Evolutionary conservation across 2,329 filamentous ascomycete genomes (phyloP), one percentile per base, ranked within the genome.

Genomic region (Sclerotinia trifoliorum): DNA sequence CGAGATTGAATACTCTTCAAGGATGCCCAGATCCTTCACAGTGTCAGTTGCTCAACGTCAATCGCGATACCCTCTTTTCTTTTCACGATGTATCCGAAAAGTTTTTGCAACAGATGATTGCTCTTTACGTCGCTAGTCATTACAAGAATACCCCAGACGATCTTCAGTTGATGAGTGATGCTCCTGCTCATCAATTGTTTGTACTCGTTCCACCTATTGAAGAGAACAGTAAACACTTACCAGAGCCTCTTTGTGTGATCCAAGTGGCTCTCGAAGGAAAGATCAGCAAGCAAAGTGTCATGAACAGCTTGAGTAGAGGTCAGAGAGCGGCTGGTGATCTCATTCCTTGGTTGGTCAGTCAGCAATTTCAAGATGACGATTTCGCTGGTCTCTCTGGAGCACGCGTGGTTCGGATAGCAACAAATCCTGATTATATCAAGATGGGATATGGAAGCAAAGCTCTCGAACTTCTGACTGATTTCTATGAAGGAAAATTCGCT

Each of bases 61-160:
- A 98, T 81, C 90, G 95, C 67, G 95, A 99, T 80, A 98, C 94
- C 11, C 86, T 99, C 19, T 99, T 99, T 82, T 98, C 94, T 17
- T 99, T 96, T 83, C 95, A 99, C 76, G 93, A 94, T 3, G 93
- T 98, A 26, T 96, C 95, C 2, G 95, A 99, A 79, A 95, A 94
- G 77, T 98, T 99, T 81, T 81, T 99, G 67, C 95, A 99, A 78
- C 93, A 97, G 75, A 97, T 99, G 93, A 94, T 99, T 80, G 93
- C 94, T 0, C 86, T 99, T 2, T 99, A 98, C 75, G 96, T 99
- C 39, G 93, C 95, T 39, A 96, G 93, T 74, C 93, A 97, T 79
- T 97, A 99, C 84, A 98, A 98, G 80, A 99, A 99, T 80, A 93
- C 94, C 0, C 95, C 95, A 0, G 96, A 99, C 75, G 95, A 99